Evolutionary conservation across 2,329 filamentous ascomycete species (phyloP), one percentile per base, ranked within the genome.

Genomic region (Pseudocercospora musae): DNA sequence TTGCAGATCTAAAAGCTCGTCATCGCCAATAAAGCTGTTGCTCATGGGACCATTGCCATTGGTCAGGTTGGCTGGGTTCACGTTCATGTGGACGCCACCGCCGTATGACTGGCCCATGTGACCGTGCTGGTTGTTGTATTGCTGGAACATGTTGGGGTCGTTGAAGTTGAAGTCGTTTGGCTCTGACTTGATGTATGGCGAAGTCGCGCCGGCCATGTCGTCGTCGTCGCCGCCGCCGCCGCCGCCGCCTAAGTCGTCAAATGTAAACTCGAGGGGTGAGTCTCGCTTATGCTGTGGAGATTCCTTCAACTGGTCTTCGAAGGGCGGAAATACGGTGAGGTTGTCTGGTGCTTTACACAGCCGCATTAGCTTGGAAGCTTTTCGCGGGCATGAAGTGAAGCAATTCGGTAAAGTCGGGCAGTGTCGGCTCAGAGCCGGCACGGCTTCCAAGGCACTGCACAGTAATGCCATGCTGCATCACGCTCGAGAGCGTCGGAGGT

Each of bases 11-110:
- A 94, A 83, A 52, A 98, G 82, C 74, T 97, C 94, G 66, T 97
- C 94, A 68, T 96, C 94, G 65, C 87, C 89, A 68, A 96, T 93
- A 79, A 92, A 96, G 75, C 85, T 89, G 62, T 87, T 88, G 68
- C 83, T 70, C 68, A 72, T 70, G 62, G 56, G 61, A 57, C 64
- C 65, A 57, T 64, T 65, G 67, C 82, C 82, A 86, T 94, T 90
- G 69, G 86, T 86, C 63, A 97, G 84, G 66, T 95, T 91, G 65
- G 91, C 94, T 10, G 94, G 94, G 73, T 97, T 91, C 72, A 97
- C 84, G 66, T 83, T 78, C 80, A 75, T 84, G 85, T 65, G 82
- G 78, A 66, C 79, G 77, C 82, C 78, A 56, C 46, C 49, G 66
- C 61, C 66, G 61, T 60, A 70, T 66, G 60, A 62, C 29, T 65